Conservation (phyloP, 257 asterid genomes). For the Forsythia suspensa region DNA sequence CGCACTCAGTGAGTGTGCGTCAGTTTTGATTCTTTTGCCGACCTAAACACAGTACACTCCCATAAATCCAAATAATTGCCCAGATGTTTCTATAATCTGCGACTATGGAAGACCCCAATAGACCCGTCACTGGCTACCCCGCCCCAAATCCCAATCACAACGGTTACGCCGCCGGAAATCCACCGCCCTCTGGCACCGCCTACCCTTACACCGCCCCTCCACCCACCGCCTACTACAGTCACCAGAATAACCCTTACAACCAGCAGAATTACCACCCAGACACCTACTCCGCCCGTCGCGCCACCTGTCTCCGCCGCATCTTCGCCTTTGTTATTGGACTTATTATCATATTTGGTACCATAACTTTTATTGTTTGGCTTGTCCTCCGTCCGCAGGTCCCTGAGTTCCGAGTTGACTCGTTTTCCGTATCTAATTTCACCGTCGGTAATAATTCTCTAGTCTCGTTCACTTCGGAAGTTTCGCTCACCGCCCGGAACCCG, state of each 20-base stretch:
- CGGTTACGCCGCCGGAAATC: conserved; percentile 47
- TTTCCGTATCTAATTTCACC: conserved; percentile 57
- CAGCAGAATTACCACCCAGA: conserved; percentile 36
- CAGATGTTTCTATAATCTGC: neutral
- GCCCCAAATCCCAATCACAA: conserved; percentile 19
- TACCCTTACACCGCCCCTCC: conserved; percentile 48
- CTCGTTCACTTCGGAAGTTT: conserved; percentile 52
- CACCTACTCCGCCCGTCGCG: conserved; percentile 55
- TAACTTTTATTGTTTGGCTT: conserved; percentile 77
- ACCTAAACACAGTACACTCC: neutral
- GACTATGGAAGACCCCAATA: conserved; percentile 58
- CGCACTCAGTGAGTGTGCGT: neutral
- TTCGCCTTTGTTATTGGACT: conserved; percentile 53
- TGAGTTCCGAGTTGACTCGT: conserved; percentile 66
- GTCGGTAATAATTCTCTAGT: conserved; percentile 41
- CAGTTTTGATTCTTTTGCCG: conserved; percentile 15
- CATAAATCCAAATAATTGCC: neutral
- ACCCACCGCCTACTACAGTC: conserved; percentile 22
- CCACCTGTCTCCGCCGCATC: conserved; percentile 74
- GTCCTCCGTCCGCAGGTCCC: conserved; percentile 87
- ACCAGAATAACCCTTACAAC: conserved; percentile 37
- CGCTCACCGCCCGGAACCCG: conserved; percentile 72
- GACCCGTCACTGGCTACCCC: conserved; percentile 87
- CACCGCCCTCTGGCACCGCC: conserved; percentile 52
- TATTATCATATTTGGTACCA: conserved; percentile 51